Evolutionary conservation across 305 asterid genomes (phyloP), one percentile per base, ranked within the genome.

Genomic region (Nicotiana rustica): DNA sequence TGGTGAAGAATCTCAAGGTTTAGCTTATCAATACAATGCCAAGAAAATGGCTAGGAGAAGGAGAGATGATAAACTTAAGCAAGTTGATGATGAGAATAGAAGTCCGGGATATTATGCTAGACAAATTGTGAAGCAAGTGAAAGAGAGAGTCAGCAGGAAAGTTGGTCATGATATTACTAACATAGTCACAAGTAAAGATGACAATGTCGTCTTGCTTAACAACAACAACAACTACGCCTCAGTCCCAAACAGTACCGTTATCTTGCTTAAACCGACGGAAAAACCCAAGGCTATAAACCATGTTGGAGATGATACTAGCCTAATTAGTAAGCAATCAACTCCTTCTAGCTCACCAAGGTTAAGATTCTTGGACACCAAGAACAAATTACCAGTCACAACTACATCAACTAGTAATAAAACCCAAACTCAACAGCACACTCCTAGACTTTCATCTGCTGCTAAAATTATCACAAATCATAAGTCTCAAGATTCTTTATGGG

Each of bases 141-240:
- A 83, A 69, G 97, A 92, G 7, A 92, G 84, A 13, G 94, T 90
- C 12, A 87, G 90, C 83, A 90, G 92, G 77, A 95, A 87, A 89
- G 93, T 86, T 77, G 97, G 96, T 6, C 82, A 62, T 9, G 99
- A 95, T 81, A 91, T 94, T 55, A 92, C 98, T 55, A 95, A 93
- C 86, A 85, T 84, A 82, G 88, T 55, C 6, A 38, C 44, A 81
- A 91, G 80, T 61, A 47, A 64, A 81, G 92, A 93, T 76, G 44
- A 6, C 8, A 36, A 25, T 25, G 29, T 0, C 29, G 29, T 25
- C 29, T 25, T 25, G 29, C 29, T 25, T 25, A 25, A 25, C 29
- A 25, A 25, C 0, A 25, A 5, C 8, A 38, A 6, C 1, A 6
- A 38, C 2, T 6, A 38, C 44, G 44, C 8, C 2, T 38, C 9